phyloP scores from a whole-genome alignment of 2,329 filamentous ascomycete genomes.

The Stachybotrys echinatus region DNA sequence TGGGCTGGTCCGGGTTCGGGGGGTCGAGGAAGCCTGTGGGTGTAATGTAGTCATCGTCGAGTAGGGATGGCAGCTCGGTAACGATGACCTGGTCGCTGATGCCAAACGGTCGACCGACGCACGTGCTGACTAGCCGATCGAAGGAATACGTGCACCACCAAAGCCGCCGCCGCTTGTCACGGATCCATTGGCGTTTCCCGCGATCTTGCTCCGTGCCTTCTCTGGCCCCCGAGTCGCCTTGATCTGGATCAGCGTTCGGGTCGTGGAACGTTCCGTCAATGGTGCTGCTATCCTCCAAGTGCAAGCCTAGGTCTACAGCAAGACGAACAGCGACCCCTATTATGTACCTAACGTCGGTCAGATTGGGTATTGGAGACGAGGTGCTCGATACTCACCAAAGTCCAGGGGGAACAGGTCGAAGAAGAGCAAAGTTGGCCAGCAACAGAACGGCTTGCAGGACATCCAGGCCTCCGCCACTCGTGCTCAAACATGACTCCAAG shows the following conservation, averaged over 20 bases:
- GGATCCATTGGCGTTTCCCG: conserved; percentile 72
- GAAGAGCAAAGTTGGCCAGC: conserved; percentile 83
- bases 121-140: conserved; percentile 90
- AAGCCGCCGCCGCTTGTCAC: conserved; percentile 78
- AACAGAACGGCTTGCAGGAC: conserved; percentile 91
- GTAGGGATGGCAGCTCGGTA: conserved; percentile 83
- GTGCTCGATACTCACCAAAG: conserved; percentile 56
- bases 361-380: too few relatives aligned
- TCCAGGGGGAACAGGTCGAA: conserved; percentile 86
- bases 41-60: conserved; percentile 87
- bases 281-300: conserved; percentile 81
- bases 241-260: conserved; percentile 22
- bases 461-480: conserved; percentile 83
- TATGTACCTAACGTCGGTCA: conserved; percentile 60
- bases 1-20: conserved; percentile 57
- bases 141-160: conserved; percentile 99
- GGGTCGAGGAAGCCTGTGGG: conserved; percentile 65
- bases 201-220: conserved; percentile 31
- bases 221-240: conserved; percentile 29
- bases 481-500: conserved; percentile 78
- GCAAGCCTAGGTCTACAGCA: conserved; percentile 84
- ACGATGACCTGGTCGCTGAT: conserved; percentile 96
- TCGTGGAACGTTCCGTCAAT: conserved; percentile 54
- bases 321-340: conserved; percentile 87
- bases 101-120: conserved; percentile 87